Conservation (phyloP, 2,329 filamentous ascomycete species). For the Trichophyton schoenleinii region DNA sequence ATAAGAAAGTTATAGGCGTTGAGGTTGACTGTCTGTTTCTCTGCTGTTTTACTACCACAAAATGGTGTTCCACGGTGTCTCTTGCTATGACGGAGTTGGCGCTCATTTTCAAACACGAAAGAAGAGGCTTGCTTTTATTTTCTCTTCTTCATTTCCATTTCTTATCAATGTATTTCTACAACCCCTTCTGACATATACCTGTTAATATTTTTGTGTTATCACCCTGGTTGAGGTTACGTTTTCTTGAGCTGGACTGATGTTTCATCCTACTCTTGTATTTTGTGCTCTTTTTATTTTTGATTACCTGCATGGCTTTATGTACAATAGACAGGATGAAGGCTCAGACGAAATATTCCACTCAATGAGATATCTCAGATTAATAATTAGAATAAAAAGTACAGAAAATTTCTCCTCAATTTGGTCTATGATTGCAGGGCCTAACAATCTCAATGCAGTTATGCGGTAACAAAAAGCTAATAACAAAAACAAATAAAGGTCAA, state of each 20-base stretch:
- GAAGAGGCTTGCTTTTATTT: neutral
- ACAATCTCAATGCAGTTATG: too few relatives aligned
- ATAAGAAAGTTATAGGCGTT: neutral
- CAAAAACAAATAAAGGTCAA: too few relatives aligned
- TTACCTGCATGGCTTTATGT: neutral
- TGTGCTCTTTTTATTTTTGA: neutral
- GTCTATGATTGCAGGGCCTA: too few relatives aligned
- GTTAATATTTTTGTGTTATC: neutral
- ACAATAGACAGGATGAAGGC: neutral
- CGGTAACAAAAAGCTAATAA: too few relatives aligned
- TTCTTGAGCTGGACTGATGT: neutral
- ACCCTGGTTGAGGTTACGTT: neutral
- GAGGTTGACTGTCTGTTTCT: neutral
- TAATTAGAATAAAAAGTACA: neutral
- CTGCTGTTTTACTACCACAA: neutral
- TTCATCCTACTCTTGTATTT: neutral
- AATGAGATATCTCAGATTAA: neutral
- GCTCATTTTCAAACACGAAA: neutral
- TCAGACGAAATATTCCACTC: neutral
- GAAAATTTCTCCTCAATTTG: neutral
- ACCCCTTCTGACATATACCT: neutral
- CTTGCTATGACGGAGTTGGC: neutral
- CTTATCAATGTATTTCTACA: constrained; percentile 4
- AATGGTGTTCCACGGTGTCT: neutral
- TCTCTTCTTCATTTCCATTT: neutral